phyloP scores from a whole-genome alignment of 202 grass and related monocot species.

The Eragrostis tef region DNA sequence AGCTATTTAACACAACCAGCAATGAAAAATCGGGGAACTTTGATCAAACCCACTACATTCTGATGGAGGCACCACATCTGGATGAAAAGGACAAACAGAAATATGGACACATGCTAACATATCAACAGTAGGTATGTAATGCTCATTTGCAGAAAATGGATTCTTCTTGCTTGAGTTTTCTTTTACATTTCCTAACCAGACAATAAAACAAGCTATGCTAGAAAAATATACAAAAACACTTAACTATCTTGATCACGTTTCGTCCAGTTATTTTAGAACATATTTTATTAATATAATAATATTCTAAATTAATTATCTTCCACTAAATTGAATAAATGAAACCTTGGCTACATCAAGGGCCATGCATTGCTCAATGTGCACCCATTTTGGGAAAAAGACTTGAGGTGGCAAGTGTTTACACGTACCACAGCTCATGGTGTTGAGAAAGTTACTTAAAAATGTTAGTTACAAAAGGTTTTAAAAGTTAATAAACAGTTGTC shows the following conservation, averaged over 20 bases:
- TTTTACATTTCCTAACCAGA: neutral
- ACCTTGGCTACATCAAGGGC: neutral
- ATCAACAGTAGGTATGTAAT: neutral
- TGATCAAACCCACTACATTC: neutral
- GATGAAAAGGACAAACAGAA: neutral
- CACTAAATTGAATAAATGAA: neutral
- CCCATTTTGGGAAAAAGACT: too few species aligned
- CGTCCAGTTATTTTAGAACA: neutral
- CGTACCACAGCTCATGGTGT: too few species aligned
- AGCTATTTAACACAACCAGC: neutral
- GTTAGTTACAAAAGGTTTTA: too few species aligned
- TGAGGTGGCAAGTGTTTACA: too few species aligned
- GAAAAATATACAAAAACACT: neutral
- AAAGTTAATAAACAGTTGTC: neutral
- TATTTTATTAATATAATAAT: too few species aligned
- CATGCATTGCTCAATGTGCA: neutral
- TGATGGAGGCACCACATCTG: neutral
- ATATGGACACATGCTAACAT: slow-evolving; percentile 4
- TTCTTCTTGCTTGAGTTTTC: neutral
- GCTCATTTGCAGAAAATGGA: neutral
- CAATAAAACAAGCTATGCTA: neutral
- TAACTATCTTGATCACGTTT: neutral
- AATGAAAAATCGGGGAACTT: neutral
- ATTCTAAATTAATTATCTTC: neutral
- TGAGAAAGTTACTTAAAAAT: too few species aligned